Evolutionary conservation across 2,329 filamentous ascomycete genomes (phyloP).

Genomic region (Xylogone sp.): DNA sequence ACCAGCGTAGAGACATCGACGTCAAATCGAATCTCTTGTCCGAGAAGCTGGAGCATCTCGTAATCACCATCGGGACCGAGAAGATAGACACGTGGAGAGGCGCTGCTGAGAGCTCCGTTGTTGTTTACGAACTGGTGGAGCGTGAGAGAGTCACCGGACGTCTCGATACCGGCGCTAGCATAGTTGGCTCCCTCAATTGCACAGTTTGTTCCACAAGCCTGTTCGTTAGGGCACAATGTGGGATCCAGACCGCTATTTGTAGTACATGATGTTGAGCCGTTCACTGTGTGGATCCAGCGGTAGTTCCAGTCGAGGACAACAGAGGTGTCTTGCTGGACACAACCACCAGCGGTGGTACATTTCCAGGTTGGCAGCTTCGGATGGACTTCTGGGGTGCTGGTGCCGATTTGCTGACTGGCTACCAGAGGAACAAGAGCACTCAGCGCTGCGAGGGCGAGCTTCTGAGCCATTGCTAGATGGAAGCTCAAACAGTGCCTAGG

Average conservation of each 20-base stretch:
- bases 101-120: constrained; percentile 33
- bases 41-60: constrained; percentile 59
- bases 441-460: not conserved
- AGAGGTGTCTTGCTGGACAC: constrained; percentile 42
- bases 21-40: constrained; percentile 68
- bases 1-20: constrained; percentile 64
- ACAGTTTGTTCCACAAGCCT: constrained; percentile 42
- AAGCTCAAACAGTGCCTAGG: too few relatives aligned
- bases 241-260: constrained; percentile 35
- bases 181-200: constrained; percentile 50
- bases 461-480: not conserved
- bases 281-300: constrained; percentile 29
- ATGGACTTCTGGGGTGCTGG: constrained; percentile 38
- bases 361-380: constrained; percentile 48
- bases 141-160: constrained; percentile 33
- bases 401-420: constrained; percentile 41
- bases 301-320: constrained; percentile 42
- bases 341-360: constrained; percentile 47
- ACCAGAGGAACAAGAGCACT: not conserved
- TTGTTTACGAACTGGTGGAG: constrained; percentile 40
- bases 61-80: constrained; percentile 43
- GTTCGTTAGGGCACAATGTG: constrained; percentile 35
- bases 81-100: constrained; percentile 26
- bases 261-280: constrained; percentile 21
- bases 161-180: constrained; percentile 34